A percentile compares a stretch with the other conserved stretches of the same genome.
These are phyloP conservation scores for Trametopsis cervina DNA, from an alignment of 768 basidiomycete genomes.

Conservation along the genomic window DNA sequence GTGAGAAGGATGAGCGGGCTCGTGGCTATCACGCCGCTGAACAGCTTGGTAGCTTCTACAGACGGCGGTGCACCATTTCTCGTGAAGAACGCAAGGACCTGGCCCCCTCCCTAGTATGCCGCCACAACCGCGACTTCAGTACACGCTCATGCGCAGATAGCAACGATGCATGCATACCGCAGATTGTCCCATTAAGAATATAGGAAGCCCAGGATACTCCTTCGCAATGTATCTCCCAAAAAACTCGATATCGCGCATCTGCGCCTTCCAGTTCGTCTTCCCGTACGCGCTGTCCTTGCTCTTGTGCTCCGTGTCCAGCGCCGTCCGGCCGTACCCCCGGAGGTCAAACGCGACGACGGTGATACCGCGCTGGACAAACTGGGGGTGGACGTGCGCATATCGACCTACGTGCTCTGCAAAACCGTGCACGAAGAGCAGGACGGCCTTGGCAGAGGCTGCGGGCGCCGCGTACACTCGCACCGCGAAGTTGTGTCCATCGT, in stretches of 20 bases:
- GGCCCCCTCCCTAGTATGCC: constrained; percentile 55
- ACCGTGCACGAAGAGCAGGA: constrained; percentile 68
- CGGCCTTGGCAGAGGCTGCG: constrained; percentile 40
- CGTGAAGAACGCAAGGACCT: constrained; percentile 53
- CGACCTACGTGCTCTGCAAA: constrained; percentile 72
- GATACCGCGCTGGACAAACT: constrained; percentile 45
- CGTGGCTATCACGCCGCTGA: constrained; percentile 61
- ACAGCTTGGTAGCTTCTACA: constrained; percentile 28
- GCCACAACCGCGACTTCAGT: neutral
- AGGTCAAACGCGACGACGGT: constrained; percentile 72
- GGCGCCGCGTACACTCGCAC: constrained; percentile 55
- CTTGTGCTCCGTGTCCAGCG: constrained; percentile 47
- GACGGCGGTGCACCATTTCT: constrained; percentile 28
- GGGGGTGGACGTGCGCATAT: constrained; percentile 59
- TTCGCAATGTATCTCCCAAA: constrained; percentile 46
- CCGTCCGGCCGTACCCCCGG: constrained; percentile 75
- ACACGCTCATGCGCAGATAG: constrained; percentile 3
- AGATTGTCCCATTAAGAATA: constrained; percentile 74
- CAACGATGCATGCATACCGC: constrained; percentile 43
- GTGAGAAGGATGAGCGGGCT: constrained; percentile 64
- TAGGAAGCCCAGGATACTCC: constrained; percentile 38
- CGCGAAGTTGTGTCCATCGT: constrained; percentile 54
- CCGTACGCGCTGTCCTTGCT: constrained; percentile 53
- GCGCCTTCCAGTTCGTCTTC: constrained; percentile 54
- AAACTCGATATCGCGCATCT: constrained; percentile 66